Conservation (phyloP, 257 asterid species). For the Catharanthus roseus region DNA sequence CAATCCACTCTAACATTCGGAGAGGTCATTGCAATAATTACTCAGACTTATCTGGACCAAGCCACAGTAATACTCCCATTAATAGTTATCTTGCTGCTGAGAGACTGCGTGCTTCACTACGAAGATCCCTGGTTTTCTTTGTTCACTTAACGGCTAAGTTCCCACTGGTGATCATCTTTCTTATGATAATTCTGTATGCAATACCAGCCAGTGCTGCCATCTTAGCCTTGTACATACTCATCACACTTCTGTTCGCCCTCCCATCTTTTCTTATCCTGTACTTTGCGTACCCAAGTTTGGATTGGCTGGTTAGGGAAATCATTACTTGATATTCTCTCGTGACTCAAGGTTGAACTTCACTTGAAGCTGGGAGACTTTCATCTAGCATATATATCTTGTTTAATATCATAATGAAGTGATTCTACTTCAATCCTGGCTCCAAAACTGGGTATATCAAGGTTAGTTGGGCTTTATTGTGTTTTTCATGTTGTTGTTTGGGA, state of each 20-base stretch:
- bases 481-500: neutral
- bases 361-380: neutral
- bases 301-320: conserved; percentile 92
- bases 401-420: neutral
- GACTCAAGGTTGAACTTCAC: neutral
- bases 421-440: neutral
- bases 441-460: neutral
- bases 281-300: conserved; percentile 92
- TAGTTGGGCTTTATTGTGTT: neutral
- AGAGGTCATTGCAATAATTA: conserved; percentile 33
- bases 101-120: conserved; percentile 52
- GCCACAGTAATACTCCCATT: conserved; percentile 24
- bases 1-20: conserved; percentile 28
- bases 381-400: neutral
- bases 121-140: conserved; percentile 59
- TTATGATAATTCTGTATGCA: conserved; percentile 63
- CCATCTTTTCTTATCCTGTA: conserved; percentile 82
- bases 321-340: conserved; percentile 37
- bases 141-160: conserved; percentile 80
- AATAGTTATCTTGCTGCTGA: conserved; percentile 39
- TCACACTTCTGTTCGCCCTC: conserved; percentile 69
- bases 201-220: conserved; percentile 90
- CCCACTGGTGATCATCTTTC: conserved; percentile 72
- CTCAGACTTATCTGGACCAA: conserved; percentile 43
- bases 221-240: conserved; percentile 68